These are phyloP conservation scores for Aphanomyces stellatus DNA, from an alignment of 352 stramenopile species.

Conservation along the genomic window DNA sequence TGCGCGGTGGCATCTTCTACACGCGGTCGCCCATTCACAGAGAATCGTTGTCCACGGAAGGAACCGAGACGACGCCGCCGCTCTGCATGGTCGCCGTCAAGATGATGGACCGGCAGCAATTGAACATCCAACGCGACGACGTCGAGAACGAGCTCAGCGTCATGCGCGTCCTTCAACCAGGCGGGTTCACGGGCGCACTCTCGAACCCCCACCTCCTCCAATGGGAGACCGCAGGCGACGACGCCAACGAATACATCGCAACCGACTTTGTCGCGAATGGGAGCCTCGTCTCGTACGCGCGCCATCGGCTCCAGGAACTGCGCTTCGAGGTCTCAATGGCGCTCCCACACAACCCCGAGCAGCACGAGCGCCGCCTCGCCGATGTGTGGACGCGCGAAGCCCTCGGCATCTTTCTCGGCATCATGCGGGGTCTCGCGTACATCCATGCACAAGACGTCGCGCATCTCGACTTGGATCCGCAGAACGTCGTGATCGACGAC, in stretches of 20 bases:
- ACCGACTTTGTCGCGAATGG: conserved; percentile 67
- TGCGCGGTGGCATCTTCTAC: conserved; percentile 68
- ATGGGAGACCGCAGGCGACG: conserved; percentile 61
- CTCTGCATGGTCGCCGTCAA: conserved; percentile 63
- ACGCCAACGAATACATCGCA: conserved; percentile 69
- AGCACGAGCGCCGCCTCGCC: conserved; percentile 51
- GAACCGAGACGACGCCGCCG: conserved; percentile 1
- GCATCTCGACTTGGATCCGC: conserved; percentile 71
- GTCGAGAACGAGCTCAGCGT: conserved; percentile 71
- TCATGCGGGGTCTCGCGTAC: conserved; percentile 60
- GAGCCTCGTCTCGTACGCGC: conserved; percentile 56
- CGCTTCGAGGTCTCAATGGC: conserved; percentile 48
- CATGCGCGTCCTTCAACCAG: conserved; percentile 63
- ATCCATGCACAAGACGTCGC: conserved; percentile 74
- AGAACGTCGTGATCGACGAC: conserved; percentile 65
- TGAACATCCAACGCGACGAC: conserved; percentile 63
- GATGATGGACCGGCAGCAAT: conserved; percentile 59
- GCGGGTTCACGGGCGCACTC: conserved; percentile 48
- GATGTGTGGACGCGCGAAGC: conserved; percentile 62
- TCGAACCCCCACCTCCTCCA: conserved; percentile 54
- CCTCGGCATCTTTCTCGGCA: conserved; percentile 50
- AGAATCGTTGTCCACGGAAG: conserved; percentile 17
- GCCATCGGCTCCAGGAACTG: conserved; percentile 42
- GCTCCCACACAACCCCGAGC: conserved; percentile 35
- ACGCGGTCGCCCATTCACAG: conserved; percentile 28